Conservation (phyloP, 352 stramenopile genomes). For the Phytophthora ramorum region DNA sequence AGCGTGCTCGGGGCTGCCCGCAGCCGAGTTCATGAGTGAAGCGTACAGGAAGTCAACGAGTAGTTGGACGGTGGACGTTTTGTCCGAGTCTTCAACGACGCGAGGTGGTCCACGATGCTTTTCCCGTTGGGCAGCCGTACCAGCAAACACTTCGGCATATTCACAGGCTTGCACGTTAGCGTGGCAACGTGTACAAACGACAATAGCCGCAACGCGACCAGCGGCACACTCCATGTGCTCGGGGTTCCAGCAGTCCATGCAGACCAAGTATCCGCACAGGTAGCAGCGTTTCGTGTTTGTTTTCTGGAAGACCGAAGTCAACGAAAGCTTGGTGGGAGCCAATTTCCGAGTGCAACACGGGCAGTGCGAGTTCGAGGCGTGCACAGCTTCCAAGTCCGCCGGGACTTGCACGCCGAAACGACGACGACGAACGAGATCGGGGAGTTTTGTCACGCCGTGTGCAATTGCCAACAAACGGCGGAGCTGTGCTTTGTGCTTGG, state of each 20-base stretch:
- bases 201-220: slow-evolving; percentile 39
- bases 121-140: slow-evolving; percentile 25
- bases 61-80: slow-evolving; percentile 2
- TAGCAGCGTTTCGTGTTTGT: slow-evolving; percentile 40
- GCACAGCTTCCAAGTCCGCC: slow-evolving; percentile 38
- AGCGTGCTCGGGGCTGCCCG: slow-evolving; percentile 13
- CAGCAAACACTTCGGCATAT: slow-evolving; percentile 41
- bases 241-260: slow-evolving; percentile 39
- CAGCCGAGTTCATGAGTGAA: slow-evolving; percentile 11
- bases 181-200: slow-evolving; percentile 53
- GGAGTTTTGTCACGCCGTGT: slow-evolving; percentile 40
- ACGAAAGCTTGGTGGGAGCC: slow-evolving; percentile 18
- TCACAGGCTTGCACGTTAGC: slow-evolving; percentile 56
- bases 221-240: slow-evolving; percentile 39
- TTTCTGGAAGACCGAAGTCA: not conserved
- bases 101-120: slow-evolving; percentile 25
- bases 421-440: slow-evolving; percentile 53
- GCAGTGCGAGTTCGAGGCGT: slow-evolving; percentile 54
- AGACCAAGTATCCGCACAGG: slow-evolving; percentile 46
- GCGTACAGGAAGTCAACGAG: slow-evolving; percentile 14
- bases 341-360: slow-evolving; percentile 61
- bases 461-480: slow-evolving; percentile 39
- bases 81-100: slow-evolving; percentile 13
- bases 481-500: slow-evolving; percentile 19
- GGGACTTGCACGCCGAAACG: slow-evolving; percentile 64